A percentile compares a stretch with the other conserved stretches of the same genome.
Evolutionary conservation across 2,329 filamentous ascomycete species (phyloP).

Genomic region (Verticillium nubilum): DNA sequence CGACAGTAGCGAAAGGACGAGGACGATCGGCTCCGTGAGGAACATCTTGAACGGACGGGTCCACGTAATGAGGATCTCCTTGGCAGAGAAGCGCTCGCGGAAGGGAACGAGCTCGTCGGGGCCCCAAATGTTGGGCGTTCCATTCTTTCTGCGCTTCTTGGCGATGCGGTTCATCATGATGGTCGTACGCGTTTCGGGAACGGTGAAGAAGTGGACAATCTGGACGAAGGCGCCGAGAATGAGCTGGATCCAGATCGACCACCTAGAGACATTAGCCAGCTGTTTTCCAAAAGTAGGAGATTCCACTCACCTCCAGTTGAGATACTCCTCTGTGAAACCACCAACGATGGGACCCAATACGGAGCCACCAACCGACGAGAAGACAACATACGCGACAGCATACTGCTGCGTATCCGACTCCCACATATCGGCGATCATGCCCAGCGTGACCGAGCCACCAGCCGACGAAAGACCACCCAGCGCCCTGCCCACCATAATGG

Average conservation of each 20-base stretch:
- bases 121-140: slow-evolving; percentile 60
- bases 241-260: slow-evolving; percentile 81
- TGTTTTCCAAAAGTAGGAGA: not conserved
- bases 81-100: slow-evolving; percentile 50
- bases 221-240: slow-evolving; percentile 71
- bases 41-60: slow-evolving; percentile 67
- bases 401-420: slow-evolving; percentile 68
- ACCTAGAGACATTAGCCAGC: slow-evolving; percentile 18
- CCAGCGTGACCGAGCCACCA: slow-evolving; percentile 67
- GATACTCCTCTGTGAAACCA: slow-evolving; percentile 64
- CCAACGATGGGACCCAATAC: slow-evolving; percentile 74
- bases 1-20: slow-evolving; percentile 63
- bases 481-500: slow-evolving; percentile 64
- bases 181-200: slow-evolving; percentile 73
- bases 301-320: slow-evolving; percentile 55
- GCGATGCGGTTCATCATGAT: slow-evolving; percentile 76
- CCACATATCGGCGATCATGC: slow-evolving; percentile 72
- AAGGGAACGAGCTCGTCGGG: slow-evolving; percentile 65
- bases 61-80: slow-evolving; percentile 53
- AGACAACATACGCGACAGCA: slow-evolving; percentile 70
- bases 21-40: slow-evolving; percentile 67
- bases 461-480: slow-evolving; percentile 67
- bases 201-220: slow-evolving; percentile 58
- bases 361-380: slow-evolving; percentile 73
- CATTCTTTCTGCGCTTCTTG: slow-evolving; percentile 62